A percentile compares a stretch with the other conserved stretches of the same genome.
These are phyloP conservation scores for Sisymbrium irio DNA, from an alignment of 345 rosid species.

Conservation along the genomic window DNA sequence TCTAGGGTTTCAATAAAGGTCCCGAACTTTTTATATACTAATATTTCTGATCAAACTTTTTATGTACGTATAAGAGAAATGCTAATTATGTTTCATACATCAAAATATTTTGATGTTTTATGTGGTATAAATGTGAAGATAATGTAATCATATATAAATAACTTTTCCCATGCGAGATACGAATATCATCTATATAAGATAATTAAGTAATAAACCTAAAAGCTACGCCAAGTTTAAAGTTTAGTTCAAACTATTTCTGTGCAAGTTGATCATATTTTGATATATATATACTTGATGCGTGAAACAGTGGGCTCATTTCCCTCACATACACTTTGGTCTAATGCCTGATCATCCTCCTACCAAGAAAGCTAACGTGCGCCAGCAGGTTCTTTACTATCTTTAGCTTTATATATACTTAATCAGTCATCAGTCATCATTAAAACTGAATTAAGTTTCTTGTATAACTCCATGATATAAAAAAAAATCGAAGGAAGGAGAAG, in stretches of 20 bases:
- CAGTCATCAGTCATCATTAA: neutral
- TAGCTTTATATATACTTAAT: conserved; percentile 1
- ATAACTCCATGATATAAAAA: neutral
- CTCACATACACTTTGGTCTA: conserved; percentile 92
- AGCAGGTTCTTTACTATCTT: conserved; percentile 43
- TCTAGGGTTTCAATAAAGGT: conserved; percentile 15
- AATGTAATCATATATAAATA: neutral
- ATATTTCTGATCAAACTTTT: neutral
- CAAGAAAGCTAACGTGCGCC: conserved; percentile 71
- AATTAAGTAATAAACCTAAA: neutral
- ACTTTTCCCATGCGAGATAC: neutral
- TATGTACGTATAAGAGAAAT: neutral
- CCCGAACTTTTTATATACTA: neutral
- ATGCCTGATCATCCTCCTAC: conserved; percentile 91
- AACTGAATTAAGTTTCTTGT: neutral
- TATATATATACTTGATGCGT: neutral
- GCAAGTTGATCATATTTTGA: neutral
- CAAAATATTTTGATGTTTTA: neutral
- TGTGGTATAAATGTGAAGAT: neutral
- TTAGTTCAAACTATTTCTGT: neutral
- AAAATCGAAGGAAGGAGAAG: conserved; percentile 69
- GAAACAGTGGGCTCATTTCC: conserved; percentile 95
- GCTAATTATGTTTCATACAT: neutral
- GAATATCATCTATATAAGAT: neutral
- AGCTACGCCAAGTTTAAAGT: neutral